phyloP scores from a whole-genome alignment of 2,329 filamentous ascomycete genomes.

The Colletotrichum cuscutae region DNA sequence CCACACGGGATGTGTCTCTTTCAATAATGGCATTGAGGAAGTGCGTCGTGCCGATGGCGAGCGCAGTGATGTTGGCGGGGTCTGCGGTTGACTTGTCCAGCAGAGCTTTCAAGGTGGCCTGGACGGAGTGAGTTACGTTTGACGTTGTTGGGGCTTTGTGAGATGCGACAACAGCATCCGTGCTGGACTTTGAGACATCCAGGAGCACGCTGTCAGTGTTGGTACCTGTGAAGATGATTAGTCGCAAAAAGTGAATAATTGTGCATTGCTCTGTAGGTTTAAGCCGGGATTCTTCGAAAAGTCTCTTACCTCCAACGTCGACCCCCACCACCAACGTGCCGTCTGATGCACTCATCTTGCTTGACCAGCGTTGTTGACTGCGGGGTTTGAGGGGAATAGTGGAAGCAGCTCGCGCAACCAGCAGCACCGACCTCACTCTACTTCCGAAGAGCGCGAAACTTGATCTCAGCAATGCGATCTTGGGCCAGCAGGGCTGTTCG shows the following conservation, averaged over 20 bases:
- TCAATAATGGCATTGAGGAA: slow-evolving; percentile 70
- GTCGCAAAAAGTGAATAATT: not conserved
- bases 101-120: slow-evolving; percentile 55
- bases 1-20: slow-evolving; percentile 58
- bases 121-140: slow-evolving; percentile 59
- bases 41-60: slow-evolving; percentile 66
- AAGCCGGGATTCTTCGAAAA: not conserved
- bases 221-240: slow-evolving; percentile 47
- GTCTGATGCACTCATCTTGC: slow-evolving; percentile 20
- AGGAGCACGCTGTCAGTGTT: slow-evolving; percentile 65
- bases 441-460: not conserved
- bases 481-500: not conserved
- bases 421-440: not conserved
- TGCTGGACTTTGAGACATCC: slow-evolving; percentile 42
- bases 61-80: slow-evolving; percentile 53
- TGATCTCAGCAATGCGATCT: not conserved
- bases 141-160: slow-evolving; percentile 61
- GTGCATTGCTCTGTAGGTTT: not conserved
- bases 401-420: not conserved
- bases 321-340: slow-evolving; percentile 35
- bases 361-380: not conserved
- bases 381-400: not conserved
- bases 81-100: slow-evolving; percentile 44
- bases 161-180: slow-evolving; percentile 30
- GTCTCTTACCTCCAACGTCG: slow-evolving; percentile 33